A percentile compares a stretch with the other conserved stretches of the same genome.
These are phyloP conservation scores for Apiospora sp. DNA, from an alignment of 2,329 filamentous ascomycete genomes.

Conservation along the genomic window DNA sequence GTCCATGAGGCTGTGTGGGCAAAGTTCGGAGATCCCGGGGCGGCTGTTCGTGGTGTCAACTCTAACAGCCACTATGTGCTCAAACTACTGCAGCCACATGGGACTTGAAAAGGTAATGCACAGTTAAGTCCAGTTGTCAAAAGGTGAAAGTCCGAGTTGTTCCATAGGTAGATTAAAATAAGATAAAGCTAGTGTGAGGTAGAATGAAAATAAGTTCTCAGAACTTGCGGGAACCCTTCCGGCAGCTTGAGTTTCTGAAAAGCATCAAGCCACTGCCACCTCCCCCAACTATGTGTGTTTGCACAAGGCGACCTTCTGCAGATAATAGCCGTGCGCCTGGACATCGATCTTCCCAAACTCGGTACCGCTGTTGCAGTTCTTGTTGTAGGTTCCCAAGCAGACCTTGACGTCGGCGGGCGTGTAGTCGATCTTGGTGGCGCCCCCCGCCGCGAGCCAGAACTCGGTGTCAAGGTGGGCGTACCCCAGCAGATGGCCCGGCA, in stretches of 20 bases:
- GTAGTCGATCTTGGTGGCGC: conserved; percentile 45
- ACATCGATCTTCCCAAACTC: conserved; percentile 48
- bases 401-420: conserved; percentile 50
- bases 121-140: too few species aligned
- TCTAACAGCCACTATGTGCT: too few species aligned
- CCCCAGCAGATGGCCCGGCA: conserved; percentile 23
- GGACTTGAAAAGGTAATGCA: too few species aligned
- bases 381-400: conserved; percentile 57
- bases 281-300: not conserved
- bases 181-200: not conserved
- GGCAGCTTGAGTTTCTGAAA: too few species aligned
- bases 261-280: too few species aligned
- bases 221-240: not conserved
- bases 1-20: too few species aligned
- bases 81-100: too few species aligned
- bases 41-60: too few species aligned
- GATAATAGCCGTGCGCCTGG: conserved; percentile 57
- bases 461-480: conserved; percentile 26
- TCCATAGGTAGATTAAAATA: too few species aligned
- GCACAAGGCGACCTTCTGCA: conserved; percentile 53
- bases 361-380: conserved; percentile 59
- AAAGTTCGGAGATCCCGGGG: too few species aligned
- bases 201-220: not conserved
- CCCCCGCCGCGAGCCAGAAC: conserved; percentile 7
- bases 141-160: too few species aligned